Evolutionary conservation across 805 yeast genomes (phyloP), one percentile per base, ranked within the genome.

Genomic region (Metschnikowia kofuensis): DNA sequence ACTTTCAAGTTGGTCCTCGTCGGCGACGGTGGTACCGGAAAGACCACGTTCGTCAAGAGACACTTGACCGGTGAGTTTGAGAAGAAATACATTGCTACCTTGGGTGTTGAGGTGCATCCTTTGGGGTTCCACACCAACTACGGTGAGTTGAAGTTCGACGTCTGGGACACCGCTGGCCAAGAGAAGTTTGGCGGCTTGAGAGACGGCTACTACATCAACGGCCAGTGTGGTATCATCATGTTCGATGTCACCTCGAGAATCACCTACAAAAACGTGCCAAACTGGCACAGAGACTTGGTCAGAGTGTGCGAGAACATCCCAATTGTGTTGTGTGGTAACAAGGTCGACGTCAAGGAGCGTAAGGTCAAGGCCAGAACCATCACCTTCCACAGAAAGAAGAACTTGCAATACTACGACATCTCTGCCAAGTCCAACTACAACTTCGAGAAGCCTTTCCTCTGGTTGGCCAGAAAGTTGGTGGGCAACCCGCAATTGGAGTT

Each of bases 1-100:
- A 89, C 96, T 60, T 94, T 94, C 77, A 94, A 94, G 81, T 84
- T 94, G 74, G 99, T 94, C 66, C 85, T 94, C 68, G 99, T 94
- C 77, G 99, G 99, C 73, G 99, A 94, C 72, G 99, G 99, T 82
- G 99, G 99, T 84, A 94, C 99, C 75, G 99, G 99, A 79, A 94
- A 94, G 85, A 94, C 99, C 80, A 94, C 99, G 52, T 94, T 94
- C 65, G 99, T 94, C 74, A 94, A 95, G 83, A 91, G 99, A 82
- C 99, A 94, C 77, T 84, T 91, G 76, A 92, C 99, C 58, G 96
- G 99, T 79, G 99, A 94, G 75, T 94, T 94, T 71, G 99, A 94
- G 78, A 94, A 94, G 80, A 91, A 91, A 77, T 94, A 94, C 80
- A 89, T 87, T 74, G 99, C 99, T 69, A 94, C 99, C 51, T 87